Conservation (phyloP, 1,139 yeast species). For the Diutina siamensis region DNA sequence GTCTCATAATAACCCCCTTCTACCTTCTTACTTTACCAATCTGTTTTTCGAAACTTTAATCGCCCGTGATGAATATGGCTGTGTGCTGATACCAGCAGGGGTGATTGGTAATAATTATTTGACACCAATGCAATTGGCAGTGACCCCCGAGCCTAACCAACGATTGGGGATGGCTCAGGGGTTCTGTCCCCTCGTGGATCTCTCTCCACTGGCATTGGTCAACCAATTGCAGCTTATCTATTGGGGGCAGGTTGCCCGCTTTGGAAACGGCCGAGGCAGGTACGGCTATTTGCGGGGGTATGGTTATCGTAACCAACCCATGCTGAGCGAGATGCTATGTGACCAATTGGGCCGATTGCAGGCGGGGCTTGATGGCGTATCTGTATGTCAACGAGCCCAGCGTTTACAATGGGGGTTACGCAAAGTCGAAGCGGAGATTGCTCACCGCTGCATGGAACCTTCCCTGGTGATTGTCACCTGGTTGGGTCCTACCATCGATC, state of each 20-base stretch:
- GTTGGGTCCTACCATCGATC: not conserved
- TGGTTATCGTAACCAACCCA: not conserved
- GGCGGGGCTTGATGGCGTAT: not conserved
- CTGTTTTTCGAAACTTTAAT: slow-evolving; percentile 25
- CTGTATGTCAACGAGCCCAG: not conserved
- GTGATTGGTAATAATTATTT: slow-evolving; percentile 25
- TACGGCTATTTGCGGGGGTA: not conserved
- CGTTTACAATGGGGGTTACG: not conserved
- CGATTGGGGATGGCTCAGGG: slow-evolving; percentile 23
- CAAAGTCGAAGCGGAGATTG: not conserved
- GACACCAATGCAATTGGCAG: not conserved
- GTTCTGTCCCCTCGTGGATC: slow-evolving; percentile 13
- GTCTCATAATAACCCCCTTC: slow-evolving; percentile 24
- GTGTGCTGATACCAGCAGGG: slow-evolving; percentile 23
- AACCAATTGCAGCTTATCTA: slow-evolving; percentile 31
- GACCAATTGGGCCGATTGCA: not conserved
- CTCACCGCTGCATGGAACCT: too few relatives aligned
- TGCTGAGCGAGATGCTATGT: not conserved
- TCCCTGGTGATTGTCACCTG: not conserved
- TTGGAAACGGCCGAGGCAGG: not conserved
- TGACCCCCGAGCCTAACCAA: slow-evolving; percentile 11
- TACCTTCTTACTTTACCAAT: slow-evolving; percentile 25
- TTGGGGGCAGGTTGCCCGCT: slow-evolving; percentile 13
- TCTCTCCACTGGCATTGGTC: slow-evolving; percentile 13
- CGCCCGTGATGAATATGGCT: slow-evolving; percentile 25